These are phyloP conservation scores for Periconia macrospinosa DNA, from an alignment of 2,329 filamentous ascomycete genomes.

Conservation along the genomic window DNA sequence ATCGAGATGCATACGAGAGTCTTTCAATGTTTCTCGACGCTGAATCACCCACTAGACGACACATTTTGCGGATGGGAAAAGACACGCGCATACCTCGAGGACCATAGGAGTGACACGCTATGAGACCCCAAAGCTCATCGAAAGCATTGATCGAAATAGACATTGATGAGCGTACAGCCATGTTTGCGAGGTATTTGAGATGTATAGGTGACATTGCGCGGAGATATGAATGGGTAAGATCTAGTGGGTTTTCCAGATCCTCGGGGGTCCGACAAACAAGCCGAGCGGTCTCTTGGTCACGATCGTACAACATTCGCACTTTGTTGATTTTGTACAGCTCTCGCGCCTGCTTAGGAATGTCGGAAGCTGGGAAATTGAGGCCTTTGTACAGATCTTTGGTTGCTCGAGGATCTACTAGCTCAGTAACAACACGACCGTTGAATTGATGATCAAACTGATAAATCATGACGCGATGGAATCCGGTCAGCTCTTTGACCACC, in stretches of 20 bases:
- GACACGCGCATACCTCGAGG: constrained; percentile 81
- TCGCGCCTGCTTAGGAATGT: constrained; percentile 81
- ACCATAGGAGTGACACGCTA: constrained; percentile 84
- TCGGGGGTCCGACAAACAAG: constrained; percentile 77
- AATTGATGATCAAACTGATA: constrained; percentile 85
- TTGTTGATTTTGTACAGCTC: constrained; percentile 92
- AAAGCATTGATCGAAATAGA: constrained; percentile 91
- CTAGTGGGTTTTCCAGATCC: constrained; percentile 74
- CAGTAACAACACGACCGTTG: constrained; percentile 86
- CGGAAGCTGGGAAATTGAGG: constrained; percentile 83
- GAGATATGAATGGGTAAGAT: constrained; percentile 82
- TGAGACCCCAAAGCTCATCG: constrained; percentile 81
- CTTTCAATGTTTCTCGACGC: constrained; percentile 86
- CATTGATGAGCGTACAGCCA: constrained; percentile 93
- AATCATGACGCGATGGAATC: constrained; percentile 90
- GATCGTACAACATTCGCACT: constrained; percentile 82
- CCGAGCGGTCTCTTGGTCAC: constrained; percentile 76
- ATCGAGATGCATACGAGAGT: constrained; percentile 78
- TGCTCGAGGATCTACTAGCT: constrained; percentile 77
- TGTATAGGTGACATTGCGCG: constrained; percentile 91
- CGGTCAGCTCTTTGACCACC: constrained; percentile 85
- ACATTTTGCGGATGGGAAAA: constrained; percentile 91
- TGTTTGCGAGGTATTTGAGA: constrained; percentile 82
- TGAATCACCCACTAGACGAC: constrained; percentile 80
- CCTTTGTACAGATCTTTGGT: constrained; percentile 86